Evolutionary conservation across 2,329 filamentous ascomycete species (phyloP), one percentile per base, ranked within the genome.

Genomic region (Rhinocladiella similis): DNA sequence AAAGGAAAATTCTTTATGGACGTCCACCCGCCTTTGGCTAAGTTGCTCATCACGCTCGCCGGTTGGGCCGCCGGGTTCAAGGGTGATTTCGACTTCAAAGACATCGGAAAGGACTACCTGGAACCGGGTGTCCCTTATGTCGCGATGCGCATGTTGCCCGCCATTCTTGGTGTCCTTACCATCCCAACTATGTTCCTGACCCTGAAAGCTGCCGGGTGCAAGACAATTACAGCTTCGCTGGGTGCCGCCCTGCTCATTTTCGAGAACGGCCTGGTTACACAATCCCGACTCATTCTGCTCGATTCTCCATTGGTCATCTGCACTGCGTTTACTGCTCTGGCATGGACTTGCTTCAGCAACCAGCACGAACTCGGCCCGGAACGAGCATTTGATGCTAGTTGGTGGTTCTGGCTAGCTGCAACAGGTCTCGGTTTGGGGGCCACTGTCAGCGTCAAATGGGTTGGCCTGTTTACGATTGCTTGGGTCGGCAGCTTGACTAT

Each of bases 1-100:
- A 97, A 99, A 81, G 94, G 94, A 69, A 88, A 83, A 72, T 99
- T 99, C 83, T 99, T 99, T 75, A 99, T 99, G 94, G 94, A 99
- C 72, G 94, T 99, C n/a, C 94, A 99, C 72, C 94, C 94, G 29
- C 94, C 94, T 45, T 82, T 99, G 59, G 94, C 94, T 64, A 99
- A 99, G 80, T 85, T 99, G 71, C 86, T 99, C 65, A 93, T 99
- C 68, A 96, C 94, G 50, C 84, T 99, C 59, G 91, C 92, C 62
- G 94, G 93, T 66, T 99, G 89, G 87, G 76, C 97, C 62, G 94
- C 92, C 67, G 94, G 94, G 52, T 99, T 97, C 73, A 84, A 97
- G 70, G 94, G 94, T 63, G 82, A 91, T 62, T 99, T 99, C 72
- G 94, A 97, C 74, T 99, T 99, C 81, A 99, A 97, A 80, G 92